phyloP scores from a whole-genome alignment of 345 rosid species.

The Gossypium raimondii region DNA sequence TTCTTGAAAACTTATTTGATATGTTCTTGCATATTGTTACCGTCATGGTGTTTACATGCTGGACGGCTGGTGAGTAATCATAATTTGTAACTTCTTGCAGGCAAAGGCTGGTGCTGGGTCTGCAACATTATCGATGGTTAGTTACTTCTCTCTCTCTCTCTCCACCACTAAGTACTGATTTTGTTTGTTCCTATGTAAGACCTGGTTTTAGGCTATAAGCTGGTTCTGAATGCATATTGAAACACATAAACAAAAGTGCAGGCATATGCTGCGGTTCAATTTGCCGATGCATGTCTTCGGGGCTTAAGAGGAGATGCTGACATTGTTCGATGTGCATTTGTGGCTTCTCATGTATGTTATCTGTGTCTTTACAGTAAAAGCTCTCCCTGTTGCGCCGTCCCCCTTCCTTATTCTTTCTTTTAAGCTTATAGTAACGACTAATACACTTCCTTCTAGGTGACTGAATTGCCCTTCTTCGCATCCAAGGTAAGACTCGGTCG shows the following conservation, averaged over 20 bases:
- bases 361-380: not conserved
- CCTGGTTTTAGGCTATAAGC: not conserved
- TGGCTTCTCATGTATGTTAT: slow-evolving; percentile 64
- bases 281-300: slow-evolving; percentile 87
- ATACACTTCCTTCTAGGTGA: slow-evolving; percentile 43
- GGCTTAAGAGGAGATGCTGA: slow-evolving; percentile 83
- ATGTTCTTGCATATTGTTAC: not conserved
- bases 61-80: not conserved
- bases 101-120: slow-evolving; percentile 99
- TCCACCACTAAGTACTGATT: not conserved
- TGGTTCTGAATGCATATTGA: not conserved
- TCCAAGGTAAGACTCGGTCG: slow-evolving; percentile 81
- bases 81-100: slow-evolving; percentile 36
- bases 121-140: slow-evolving; percentile 93
- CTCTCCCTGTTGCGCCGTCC: not conserved
- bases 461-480: slow-evolving; percentile 95
- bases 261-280: slow-evolving; percentile 99
- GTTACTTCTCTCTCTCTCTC: slow-evolving; percentile 11
- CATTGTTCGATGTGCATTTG: slow-evolving; percentile 67
- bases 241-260: slow-evolving; percentile 23
- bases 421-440: not conserved
- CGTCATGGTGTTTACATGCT: not conserved
- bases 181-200: not conserved
- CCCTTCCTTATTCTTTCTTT: not conserved
- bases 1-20: not conserved